phyloP scores from a whole-genome alignment of 352 stramenopile species.

The Plasmopara muralis region DNA sequence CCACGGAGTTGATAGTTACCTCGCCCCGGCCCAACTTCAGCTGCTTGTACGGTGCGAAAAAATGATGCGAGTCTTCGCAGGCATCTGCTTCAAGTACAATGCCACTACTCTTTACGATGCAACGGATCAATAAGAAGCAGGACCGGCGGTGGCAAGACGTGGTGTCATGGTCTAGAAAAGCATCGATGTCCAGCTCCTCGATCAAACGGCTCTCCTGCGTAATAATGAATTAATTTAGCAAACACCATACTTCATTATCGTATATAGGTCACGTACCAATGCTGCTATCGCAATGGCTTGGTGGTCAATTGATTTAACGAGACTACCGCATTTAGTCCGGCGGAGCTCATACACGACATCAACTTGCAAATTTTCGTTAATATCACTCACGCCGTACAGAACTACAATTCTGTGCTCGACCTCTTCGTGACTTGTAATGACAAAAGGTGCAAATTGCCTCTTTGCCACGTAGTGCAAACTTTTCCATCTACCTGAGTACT shows the following conservation, averaged over 20 bases:
- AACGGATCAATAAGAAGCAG: conserved; percentile 53
- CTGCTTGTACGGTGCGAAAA: conserved; percentile 67
- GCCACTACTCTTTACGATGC: conserved; percentile 10
- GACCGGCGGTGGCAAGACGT: conserved; percentile 36
- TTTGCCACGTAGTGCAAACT: conserved; percentile 72
- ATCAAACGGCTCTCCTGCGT: conserved; percentile 36
- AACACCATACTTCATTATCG: neutral
- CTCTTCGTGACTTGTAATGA: conserved; percentile 38
- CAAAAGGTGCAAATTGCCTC: conserved; percentile 61
- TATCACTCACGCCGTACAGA: conserved; percentile 45
- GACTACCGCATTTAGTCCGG: conserved; percentile 26
- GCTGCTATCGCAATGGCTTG: conserved; percentile 21
- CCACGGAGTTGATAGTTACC: conserved; percentile 20
- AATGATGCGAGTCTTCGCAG: conserved; percentile 50
- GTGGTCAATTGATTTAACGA: conserved; percentile 34
- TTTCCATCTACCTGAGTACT: conserved; percentile 77
- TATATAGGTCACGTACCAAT: conserved; percentile 26
- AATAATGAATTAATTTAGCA: conserved; percentile 7
- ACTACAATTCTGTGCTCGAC: conserved; percentile 18
- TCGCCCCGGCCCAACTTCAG: conserved; percentile 34
- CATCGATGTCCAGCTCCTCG: conserved; percentile 21
- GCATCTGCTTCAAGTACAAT: conserved; percentile 1
- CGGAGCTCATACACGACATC: conserved; percentile 42
- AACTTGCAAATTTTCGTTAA: conserved; percentile 27
- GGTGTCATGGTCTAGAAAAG: conserved; percentile 25